Conservation (phyloP, 2,329 filamentous ascomycete genomes). For the Botrytis fragariae region DNA sequence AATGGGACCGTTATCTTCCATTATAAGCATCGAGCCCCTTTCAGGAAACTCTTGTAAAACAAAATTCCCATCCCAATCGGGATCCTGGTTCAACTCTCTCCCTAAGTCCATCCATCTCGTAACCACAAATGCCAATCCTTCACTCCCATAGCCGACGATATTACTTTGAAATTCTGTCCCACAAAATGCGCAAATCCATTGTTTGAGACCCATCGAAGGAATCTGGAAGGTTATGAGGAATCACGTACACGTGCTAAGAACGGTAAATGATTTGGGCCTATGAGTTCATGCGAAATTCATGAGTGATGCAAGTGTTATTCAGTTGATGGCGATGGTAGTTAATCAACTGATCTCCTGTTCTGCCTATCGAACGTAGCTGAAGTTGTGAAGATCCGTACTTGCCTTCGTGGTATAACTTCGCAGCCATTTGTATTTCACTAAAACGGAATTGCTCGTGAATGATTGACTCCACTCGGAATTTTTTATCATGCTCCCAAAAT, state of each 20-base stretch:
- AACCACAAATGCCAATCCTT: not conserved
- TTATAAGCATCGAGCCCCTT: accelerated
- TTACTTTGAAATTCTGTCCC: not conserved
- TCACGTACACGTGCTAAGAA: not conserved
- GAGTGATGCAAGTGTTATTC: not conserved
- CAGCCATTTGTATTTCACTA: not conserved
- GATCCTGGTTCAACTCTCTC: not conserved
- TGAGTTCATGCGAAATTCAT: not conserved
- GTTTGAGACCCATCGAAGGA: not conserved
- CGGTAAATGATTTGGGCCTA: not conserved
- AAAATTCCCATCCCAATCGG: not conserved
- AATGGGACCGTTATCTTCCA: not conserved
- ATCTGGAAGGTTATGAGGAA: not conserved
- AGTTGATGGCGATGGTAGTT: not conserved
- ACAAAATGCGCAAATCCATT: not conserved
- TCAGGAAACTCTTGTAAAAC: not conserved
- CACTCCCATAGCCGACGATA: not conserved
- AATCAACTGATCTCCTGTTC: not conserved
- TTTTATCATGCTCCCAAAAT: not conserved
- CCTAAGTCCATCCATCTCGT: not conserved
- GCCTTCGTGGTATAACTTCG: not conserved
- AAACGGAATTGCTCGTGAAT: not conserved
- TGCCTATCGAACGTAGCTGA: not conserved
- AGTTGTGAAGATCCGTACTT: not conserved
- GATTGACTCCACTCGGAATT: not conserved